phyloP scores from a whole-genome alignment of 108 stramenopile species.

The Fistulifera solaris region DNA sequence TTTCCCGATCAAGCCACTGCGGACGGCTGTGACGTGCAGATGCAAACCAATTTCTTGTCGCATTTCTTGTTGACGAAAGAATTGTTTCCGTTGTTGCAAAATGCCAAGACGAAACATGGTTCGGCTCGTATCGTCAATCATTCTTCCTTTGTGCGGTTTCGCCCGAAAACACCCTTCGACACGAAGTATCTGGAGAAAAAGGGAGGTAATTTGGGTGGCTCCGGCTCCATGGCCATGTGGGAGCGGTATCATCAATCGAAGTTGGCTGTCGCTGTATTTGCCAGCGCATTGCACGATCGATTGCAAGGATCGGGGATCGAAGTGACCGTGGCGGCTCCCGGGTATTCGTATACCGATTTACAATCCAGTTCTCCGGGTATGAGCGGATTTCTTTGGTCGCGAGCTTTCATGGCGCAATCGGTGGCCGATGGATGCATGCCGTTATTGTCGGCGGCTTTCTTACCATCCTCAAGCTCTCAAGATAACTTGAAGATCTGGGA shows the following conservation, averaged over 20 bases:
- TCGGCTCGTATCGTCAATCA: slow-evolving; percentile 44
- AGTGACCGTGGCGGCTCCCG: slow-evolving; percentile 13
- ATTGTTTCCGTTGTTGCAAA: slow-evolving; percentile 33
- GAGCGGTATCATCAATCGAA: slow-evolving; percentile 50
- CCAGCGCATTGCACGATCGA: slow-evolving; percentile 34
- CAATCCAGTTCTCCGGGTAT: slow-evolving; percentile 13
- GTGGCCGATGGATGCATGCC: slow-evolving; percentile 28
- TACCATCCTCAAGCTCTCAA: slow-evolving; percentile 4
- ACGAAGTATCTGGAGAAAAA: slow-evolving; percentile 41
- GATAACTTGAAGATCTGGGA: slow-evolving; percentile 18
- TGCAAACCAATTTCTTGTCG: slow-evolving; percentile 48
- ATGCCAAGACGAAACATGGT: slow-evolving; percentile 24
- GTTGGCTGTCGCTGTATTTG: slow-evolving; percentile 49
- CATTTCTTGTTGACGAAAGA: slow-evolving; percentile 49
- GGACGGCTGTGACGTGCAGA: slow-evolving; percentile 59
- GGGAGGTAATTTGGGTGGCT: slow-evolving; percentile 38
- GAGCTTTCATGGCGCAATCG: slow-evolving; percentile 7
- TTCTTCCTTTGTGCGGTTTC: slow-evolving; percentile 17
- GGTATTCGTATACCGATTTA: slow-evolving; percentile 13
- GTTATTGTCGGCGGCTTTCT: slow-evolving; percentile 14
- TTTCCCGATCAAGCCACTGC: slow-evolving; percentile 25
- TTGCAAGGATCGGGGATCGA: slow-evolving; percentile 25
- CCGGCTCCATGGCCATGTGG: slow-evolving; percentile 15
- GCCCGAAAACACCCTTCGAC: slow-evolving; percentile 14
- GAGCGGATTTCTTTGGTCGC: slow-evolving; percentile 6